Evolutionary conservation across 352 stramenopile genomes (phyloP).

Genomic region (Phytopythium boreale): DNA sequence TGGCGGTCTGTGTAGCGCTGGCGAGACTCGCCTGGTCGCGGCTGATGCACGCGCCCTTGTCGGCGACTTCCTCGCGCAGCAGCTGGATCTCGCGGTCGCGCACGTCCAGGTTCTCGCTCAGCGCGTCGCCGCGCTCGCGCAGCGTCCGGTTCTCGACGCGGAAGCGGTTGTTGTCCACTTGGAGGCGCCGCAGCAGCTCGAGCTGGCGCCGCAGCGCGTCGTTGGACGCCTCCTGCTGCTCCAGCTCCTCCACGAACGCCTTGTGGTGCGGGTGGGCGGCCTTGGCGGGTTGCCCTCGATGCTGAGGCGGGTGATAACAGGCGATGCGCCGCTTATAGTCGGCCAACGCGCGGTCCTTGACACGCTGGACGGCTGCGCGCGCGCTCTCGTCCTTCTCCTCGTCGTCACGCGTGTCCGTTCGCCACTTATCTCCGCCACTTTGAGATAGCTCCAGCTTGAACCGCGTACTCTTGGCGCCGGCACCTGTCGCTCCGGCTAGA

Average conservation of each 20-base stretch:
- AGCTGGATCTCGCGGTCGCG: constrained; percentile 49
- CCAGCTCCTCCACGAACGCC: constrained; percentile 25
- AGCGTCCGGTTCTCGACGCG: constrained; percentile 44
- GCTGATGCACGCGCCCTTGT: constrained; percentile 26
- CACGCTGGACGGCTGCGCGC: constrained; percentile 22
- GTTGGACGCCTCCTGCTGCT: constrained; percentile 60
- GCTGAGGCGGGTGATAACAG: neutral
- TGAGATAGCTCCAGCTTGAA: constrained; percentile 5
- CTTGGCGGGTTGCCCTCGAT: neutral
- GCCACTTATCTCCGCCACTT: constrained; percentile 8
- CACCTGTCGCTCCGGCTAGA: constrained; percentile 6
- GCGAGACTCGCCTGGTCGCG: constrained; percentile 35
- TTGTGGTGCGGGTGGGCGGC: neutral
- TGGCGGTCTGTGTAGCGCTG: constrained; percentile 26
- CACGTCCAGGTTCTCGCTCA: constrained; percentile 38
- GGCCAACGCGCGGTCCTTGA: constrained; percentile 35
- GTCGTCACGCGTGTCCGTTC: neutral
- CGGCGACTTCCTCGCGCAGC: constrained; percentile 36
- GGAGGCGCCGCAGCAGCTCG: constrained; percentile 60
- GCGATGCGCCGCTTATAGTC: constrained; percentile 26
- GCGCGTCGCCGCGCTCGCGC: constrained; percentile 38
- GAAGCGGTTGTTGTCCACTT: constrained; percentile 74
- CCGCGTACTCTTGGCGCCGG: constrained; percentile 6
- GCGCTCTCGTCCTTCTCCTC: constrained; percentile 19
- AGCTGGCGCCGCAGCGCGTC: constrained; percentile 64